Conservation (phyloP, 2,329 filamentous ascomycete species). For the Ramularia endophylla region DNA sequence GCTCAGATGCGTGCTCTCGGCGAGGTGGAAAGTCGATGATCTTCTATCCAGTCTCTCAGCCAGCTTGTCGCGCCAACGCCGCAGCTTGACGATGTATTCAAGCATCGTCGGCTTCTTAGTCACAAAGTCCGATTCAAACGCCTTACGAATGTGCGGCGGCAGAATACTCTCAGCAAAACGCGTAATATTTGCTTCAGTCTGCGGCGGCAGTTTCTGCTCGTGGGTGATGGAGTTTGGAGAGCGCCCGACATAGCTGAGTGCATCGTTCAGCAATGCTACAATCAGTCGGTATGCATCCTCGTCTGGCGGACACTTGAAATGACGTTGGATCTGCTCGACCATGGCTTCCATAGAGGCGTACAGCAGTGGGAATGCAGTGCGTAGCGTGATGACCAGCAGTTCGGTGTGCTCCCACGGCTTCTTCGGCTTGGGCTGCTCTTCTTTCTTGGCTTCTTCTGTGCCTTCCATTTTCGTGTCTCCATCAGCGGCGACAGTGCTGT, state of each 20-base stretch:
- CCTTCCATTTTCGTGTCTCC: conserved; percentile 30
- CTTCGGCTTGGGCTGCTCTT: conserved; percentile 50
- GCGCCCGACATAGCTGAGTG: conserved; percentile 82
- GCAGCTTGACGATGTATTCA: conserved; percentile 95
- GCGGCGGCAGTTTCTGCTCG: conserved; percentile 81
- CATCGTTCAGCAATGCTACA: conserved; percentile 95
- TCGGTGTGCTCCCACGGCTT: conserved; percentile 96
- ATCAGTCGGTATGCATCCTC: conserved; percentile 97
- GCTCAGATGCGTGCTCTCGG: conserved; percentile 82
- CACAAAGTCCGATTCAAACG: conserved; percentile 98
- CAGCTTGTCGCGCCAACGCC: conserved; percentile 94
- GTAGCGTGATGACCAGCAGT: conserved; percentile 89
- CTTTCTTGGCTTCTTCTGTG: conserved; percentile 42
- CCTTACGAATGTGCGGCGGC: conserved; percentile 87
- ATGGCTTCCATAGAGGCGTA: conserved; percentile 99
- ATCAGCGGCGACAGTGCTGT: conserved; percentile 14
- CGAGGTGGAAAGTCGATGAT: conserved; percentile 65
- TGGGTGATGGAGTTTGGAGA: conserved; percentile 81
- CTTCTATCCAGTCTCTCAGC: conserved; percentile 94
- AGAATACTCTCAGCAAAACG: conserved; percentile 95
- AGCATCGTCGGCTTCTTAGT: conserved; percentile 93
- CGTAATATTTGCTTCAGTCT: conserved; percentile 94
- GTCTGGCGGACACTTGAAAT: conserved; percentile 98
- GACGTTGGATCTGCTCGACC: conserved; percentile 97
- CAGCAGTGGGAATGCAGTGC: conserved; percentile 93